Evolutionary conservation across 2,329 filamentous ascomycete genomes (phyloP), one percentile per base, ranked within the genome.

Genomic region (Fusarium circinatum): DNA sequence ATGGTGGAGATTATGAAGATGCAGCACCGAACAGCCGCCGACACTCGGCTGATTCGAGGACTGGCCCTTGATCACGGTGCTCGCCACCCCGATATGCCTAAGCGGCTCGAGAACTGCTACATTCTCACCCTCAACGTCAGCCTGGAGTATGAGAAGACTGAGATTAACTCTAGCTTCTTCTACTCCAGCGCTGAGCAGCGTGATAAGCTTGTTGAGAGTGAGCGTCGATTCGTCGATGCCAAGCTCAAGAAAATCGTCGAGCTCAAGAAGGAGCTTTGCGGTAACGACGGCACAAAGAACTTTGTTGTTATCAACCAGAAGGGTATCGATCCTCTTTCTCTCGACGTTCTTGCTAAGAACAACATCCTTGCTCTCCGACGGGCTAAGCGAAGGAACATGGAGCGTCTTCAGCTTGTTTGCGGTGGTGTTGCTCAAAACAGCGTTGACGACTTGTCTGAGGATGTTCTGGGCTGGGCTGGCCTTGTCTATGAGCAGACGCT

Each of bases 1-100:
- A 99, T 99, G 96, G 89, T 99, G 76, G 96, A 99, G 85, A 98
- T 99, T 79, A 99, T 99, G 96, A 98, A 97, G 83, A 98, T 99
- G 96, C 96, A 99, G 86, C 96, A 99, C 86, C 93, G 96, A 78
- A 95, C 94, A 59, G 95, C 96, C 67, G 94, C 96, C 38, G 96
- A 99, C 83, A 99, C 96, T 65, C 95, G 98, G 84, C 90, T 99
- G 68, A 98, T 99, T 83, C 91, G 93, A 75, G 96, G 96, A 68
- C 88, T 99, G 66, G 96, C 94, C 15, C 87, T 99, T 70, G 96
- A 99, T 80, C 96, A 99, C 83, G 96, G 96, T 76, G 95, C 96
- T 18, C 91, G 96, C 80, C 96, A 99, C 84, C 96, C 96, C 7
- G 96, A 99, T 81, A 99, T 99, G 96, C 94, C 96, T 14, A 98